Conservation (phyloP, 441 rosid genomes). For the Pelargonium cotyledonis region DNA sequence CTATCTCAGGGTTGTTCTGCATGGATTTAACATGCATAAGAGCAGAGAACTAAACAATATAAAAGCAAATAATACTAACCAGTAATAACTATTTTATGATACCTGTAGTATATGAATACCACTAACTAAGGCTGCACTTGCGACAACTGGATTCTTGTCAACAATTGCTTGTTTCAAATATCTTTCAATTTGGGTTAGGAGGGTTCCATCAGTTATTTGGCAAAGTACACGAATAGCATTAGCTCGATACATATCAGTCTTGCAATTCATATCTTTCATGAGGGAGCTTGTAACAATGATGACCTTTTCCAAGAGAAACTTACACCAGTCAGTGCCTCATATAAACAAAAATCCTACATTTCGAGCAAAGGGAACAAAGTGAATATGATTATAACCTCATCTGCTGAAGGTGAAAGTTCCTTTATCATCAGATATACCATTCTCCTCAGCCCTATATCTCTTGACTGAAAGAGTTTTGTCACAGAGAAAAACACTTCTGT, state of each 20-base stretch:
- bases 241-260: conserved; percentile 95
- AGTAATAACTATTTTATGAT: conserved; percentile 10
- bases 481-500: conserved; percentile 93
- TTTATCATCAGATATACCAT: conserved; percentile 97
- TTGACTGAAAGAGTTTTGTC: conserved; percentile 94
- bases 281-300: conserved; percentile 97
- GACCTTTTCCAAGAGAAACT: conserved; percentile 44
- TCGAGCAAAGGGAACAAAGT: background rate
- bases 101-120: conserved; percentile 97
- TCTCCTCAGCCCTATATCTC: conserved; percentile 87
- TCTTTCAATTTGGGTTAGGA: conserved; percentile 85
- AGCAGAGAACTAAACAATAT: background rate
- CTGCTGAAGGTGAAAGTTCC: conserved; percentile 95
- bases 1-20: conserved; percentile 95
- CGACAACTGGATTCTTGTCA: conserved; percentile 96
- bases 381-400: conserved; percentile 56
- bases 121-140: conserved; percentile 99
- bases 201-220: conserved; percentile 87
- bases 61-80: background rate
- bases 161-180: conserved; percentile 97
- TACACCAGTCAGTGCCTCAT: conserved; percentile 16
- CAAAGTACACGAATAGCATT: conserved; percentile 98
- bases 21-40: conserved; percentile 14
- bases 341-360: conserved; percentile 5
- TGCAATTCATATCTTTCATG: conserved; percentile 99